Percentiles rank a stretch among this genome's conserved stretches.
These are phyloP conservation scores for Pichia sp. DNA, from an alignment of 1,139 yeast genomes.

Conservation along the genomic window DNA sequence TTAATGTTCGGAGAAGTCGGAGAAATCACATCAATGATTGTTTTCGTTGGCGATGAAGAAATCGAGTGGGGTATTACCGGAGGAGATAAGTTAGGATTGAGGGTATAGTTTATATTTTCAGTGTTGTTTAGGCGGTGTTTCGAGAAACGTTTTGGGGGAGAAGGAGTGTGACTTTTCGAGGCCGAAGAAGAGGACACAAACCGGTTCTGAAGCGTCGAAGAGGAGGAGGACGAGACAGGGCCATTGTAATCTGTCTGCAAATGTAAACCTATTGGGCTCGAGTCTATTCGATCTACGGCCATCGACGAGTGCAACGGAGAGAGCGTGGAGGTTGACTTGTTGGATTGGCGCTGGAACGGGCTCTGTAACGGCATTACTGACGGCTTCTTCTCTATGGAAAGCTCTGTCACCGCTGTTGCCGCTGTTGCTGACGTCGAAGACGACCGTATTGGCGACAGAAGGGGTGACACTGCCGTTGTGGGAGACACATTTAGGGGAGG, in stretches of 20 bases:
- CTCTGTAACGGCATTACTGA: not conserved
- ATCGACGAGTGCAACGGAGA: not conserved
- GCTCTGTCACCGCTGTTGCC: not conserved
- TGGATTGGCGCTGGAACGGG: not conserved
- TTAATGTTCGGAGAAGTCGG: not conserved
- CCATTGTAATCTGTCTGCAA: not conserved
- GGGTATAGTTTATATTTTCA: conserved; percentile 10
- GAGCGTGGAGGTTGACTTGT: not conserved
- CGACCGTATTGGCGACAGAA: not conserved
- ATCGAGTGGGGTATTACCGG: conserved; percentile 1
- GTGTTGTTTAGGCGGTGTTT: conserved; percentile 12
- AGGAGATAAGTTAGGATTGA: not conserved
- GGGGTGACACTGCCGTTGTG: not conserved
- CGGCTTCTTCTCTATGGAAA: not conserved
- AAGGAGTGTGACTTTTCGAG: not conserved
- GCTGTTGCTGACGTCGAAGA: not conserved
- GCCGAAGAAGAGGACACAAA: conserved; percentile 5
- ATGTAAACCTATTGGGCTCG: not conserved
- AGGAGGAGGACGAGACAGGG: not conserved
- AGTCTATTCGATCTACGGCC: not conserved
- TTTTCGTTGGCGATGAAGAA: conserved; percentile 4
- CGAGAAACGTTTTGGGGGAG: conserved; percentile 8
- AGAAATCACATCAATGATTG: not conserved
- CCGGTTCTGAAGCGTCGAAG: not conserved
- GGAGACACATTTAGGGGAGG: not conserved